Evolutionary conservation across 306 rosid genomes (phyloP).

Genomic region (Rosa persica): DNA sequence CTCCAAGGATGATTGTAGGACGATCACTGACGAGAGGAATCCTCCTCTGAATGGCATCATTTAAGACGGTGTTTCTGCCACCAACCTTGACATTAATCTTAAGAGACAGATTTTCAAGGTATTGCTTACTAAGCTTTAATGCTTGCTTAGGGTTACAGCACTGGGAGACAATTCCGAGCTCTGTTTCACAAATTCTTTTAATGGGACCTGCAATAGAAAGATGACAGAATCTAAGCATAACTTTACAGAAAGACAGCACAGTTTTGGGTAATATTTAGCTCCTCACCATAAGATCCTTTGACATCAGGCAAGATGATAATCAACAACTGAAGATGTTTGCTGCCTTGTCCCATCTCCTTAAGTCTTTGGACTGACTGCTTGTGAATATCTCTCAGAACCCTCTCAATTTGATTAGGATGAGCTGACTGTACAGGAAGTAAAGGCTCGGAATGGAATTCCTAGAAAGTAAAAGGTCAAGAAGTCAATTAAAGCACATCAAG

Average conservation of each 20-base stretch:
- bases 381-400: constrained; percentile 38
- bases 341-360: not conserved
- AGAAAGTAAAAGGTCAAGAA: not conserved
- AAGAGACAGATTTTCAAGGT: constrained; percentile 72
- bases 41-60: constrained; percentile 46
- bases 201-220: constrained; percentile 43
- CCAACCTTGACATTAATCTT: constrained; percentile 92
- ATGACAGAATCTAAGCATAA: not conserved
- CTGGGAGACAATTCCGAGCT: constrained; percentile 79
- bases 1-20: constrained; percentile 77
- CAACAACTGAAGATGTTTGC: constrained; percentile 44
- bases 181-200: constrained; percentile 77
- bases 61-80: constrained; percentile 59
- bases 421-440: constrained; percentile 27
- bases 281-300: constrained; percentile 63
- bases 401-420: constrained; percentile 34
- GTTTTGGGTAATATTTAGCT: no score
- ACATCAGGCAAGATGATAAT: constrained; percentile 71
- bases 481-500: not conserved
- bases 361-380: constrained; percentile 6
- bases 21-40: constrained; percentile 56
- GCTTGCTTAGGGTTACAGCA: constrained; percentile 60
- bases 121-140: constrained; percentile 32
- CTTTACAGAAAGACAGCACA: not conserved
- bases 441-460: constrained; percentile 45